Conservation (phyloP, 495 filamentous ascomycete species). For the Aspergillus bertholletiae region DNA sequence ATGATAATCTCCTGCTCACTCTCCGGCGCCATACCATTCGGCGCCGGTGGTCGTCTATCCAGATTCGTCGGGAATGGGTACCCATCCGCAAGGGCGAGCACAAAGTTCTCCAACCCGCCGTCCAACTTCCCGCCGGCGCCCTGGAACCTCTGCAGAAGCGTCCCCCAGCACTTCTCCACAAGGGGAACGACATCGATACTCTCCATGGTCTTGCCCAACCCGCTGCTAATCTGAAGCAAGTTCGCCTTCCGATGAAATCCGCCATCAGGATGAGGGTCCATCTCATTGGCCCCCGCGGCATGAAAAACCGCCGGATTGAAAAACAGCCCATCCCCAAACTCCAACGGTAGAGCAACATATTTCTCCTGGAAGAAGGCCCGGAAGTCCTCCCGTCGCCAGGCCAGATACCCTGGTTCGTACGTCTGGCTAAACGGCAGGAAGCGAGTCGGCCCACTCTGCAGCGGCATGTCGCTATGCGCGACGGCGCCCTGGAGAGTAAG, state of each 20-base stretch:
- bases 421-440: constrained; percentile 53
- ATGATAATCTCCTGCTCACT: constrained; percentile 50
- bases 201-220: constrained; percentile 59
- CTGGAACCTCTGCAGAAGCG: constrained; percentile 26
- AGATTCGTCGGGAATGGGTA: constrained; percentile 58
- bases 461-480: constrained; percentile 54
- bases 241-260: constrained; percentile 48
- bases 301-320: constrained; percentile 57
- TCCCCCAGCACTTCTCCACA: constrained; percentile 39
- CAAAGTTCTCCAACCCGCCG: constrained; percentile 32
- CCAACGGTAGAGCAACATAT: constrained; percentile 44
- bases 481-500: constrained; percentile 57
- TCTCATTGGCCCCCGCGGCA: constrained; percentile 51
- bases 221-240: constrained; percentile 51
- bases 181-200: constrained; percentile 43
- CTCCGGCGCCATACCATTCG: constrained; percentile 51
- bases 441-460: constrained; percentile 48
- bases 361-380: constrained; percentile 41
- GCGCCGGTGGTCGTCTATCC: constrained; percentile 45
- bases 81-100: constrained; percentile 47
- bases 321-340: constrained; percentile 50
- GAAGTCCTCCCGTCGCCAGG: constrained; percentile 47
- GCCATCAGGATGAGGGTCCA: constrained; percentile 4
- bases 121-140: constrained; percentile 26
- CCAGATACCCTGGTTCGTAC: constrained; percentile 48